phyloP scores from a whole-genome alignment of 306 rosid genomes.

The Cucumis sativus region DNA sequence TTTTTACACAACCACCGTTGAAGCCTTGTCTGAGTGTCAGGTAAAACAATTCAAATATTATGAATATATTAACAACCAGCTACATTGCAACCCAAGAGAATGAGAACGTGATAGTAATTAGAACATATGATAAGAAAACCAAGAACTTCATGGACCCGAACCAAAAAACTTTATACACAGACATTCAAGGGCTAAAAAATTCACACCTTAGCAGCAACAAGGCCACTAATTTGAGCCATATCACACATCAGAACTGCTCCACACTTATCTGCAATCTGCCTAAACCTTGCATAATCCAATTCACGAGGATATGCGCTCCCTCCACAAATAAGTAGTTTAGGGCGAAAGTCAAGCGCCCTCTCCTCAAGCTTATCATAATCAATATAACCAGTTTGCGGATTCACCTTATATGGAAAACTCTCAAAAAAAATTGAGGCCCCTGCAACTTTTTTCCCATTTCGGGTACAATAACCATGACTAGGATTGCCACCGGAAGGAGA shows the following conservation, averaged over 20 bases:
- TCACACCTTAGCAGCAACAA: slow-evolving; percentile 83
- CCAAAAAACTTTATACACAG: neutral
- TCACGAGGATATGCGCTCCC: slow-evolving; percentile 94
- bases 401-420: slow-evolving; percentile 82
- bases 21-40: neutral
- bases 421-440: slow-evolving; percentile 87
- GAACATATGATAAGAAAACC: neutral
- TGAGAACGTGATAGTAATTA: neutral
- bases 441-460: slow-evolving; percentile 75
- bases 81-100: neutral
- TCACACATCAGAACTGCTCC: slow-evolving; percentile 82
- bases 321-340: slow-evolving; percentile 92
- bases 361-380: slow-evolving; percentile 94
- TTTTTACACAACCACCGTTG: neutral
- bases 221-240: slow-evolving; percentile 94
- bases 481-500: slow-evolving; percentile 96
- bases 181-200: neutral
- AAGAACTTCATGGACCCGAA: neutral
- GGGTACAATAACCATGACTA: slow-evolving; percentile 84
- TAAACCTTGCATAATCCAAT: slow-evolving; percentile 82
- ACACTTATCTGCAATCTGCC: slow-evolving; percentile 84
- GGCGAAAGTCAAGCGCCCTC: slow-evolving; percentile 88
- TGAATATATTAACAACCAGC: neutral
- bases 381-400: slow-evolving; percentile 60
- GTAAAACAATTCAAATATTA: neutral